Percentiles rank a stretch among this genome's conserved stretches.
Evolutionary conservation across 1,284 basidiomycete genomes (phyloP).

Genomic region (Boletus mariae): DNA sequence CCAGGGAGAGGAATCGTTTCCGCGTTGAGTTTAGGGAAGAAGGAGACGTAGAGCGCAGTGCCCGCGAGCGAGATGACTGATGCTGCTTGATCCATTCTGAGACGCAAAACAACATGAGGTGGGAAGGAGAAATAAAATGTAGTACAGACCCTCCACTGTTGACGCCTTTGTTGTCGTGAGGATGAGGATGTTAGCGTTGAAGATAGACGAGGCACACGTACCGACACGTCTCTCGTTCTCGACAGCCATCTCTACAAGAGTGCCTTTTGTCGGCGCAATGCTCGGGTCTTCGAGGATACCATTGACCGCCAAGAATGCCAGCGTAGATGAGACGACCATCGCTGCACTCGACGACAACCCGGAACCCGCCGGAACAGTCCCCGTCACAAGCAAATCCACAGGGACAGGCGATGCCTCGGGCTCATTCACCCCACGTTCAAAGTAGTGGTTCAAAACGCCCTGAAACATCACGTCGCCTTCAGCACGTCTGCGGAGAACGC

Average conservation of each 20-base stretch:
- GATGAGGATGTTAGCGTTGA: slow-evolving; percentile 4
- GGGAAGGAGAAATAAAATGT: neutral
- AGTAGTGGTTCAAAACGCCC: slow-evolving; percentile 73
- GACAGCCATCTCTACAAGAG: slow-evolving; percentile 74
- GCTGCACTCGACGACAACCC: slow-evolving; percentile 83
- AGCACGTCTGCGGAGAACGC: neutral
- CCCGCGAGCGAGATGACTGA: slow-evolving; percentile 70
- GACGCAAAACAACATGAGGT: slow-evolving; percentile 1
- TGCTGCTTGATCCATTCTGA: slow-evolving; percentile 80
- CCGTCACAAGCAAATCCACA: slow-evolving; percentile 69
- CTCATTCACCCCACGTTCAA: slow-evolving; percentile 33
- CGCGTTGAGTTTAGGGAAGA: slow-evolving; percentile 72
- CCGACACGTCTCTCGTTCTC: slow-evolving; percentile 82
- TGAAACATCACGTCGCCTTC: slow-evolving; percentile 25
- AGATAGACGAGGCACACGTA: slow-evolving; percentile 23
- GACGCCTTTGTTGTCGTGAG: slow-evolving; percentile 40
- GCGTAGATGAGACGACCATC: slow-evolving; percentile 79
- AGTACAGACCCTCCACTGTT: slow-evolving; percentile 68
- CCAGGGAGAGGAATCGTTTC: slow-evolving; percentile 60
- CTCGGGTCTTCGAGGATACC: slow-evolving; percentile 47
- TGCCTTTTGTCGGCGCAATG: slow-evolving; percentile 50
- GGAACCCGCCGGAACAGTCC: slow-evolving; percentile 78
- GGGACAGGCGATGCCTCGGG: slow-evolving; percentile 43
- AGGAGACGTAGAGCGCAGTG: slow-evolving; percentile 75
- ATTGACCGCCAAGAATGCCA: slow-evolving; percentile 75